These are phyloP conservation scores for Vaccinium corymbosum DNA, from an alignment of 148 eudicot species.

Conservation along the genomic window DNA sequence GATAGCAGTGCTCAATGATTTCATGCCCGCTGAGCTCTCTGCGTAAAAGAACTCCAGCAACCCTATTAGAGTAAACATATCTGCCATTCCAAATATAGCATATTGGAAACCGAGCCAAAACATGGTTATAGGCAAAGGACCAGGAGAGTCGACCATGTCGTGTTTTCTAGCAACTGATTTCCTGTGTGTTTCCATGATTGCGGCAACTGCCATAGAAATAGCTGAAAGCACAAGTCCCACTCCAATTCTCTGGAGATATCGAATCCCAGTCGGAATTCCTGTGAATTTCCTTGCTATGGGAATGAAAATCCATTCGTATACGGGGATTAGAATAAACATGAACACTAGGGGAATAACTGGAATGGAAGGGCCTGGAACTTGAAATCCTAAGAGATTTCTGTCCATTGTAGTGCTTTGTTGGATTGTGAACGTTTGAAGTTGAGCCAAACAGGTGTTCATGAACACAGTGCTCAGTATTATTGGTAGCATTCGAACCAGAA, in stretches of 20 bases:
- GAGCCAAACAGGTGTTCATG: constrained; percentile 58
- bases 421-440: constrained; percentile 49
- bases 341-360: constrained; percentile 41
- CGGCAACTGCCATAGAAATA: constrained; percentile 43
- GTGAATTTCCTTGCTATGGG: constrained; percentile 38
- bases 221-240: constrained; percentile 45
- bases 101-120: constrained; percentile 47
- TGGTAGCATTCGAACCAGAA: constrained; percentile 44
- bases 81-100: constrained; percentile 46
- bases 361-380: constrained; percentile 44
- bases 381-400: constrained; percentile 30
- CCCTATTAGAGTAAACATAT: constrained; percentile 49
- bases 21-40: constrained; percentile 45
- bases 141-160: constrained; percentile 28
- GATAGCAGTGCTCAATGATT: constrained; percentile 39
- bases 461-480: constrained; percentile 47
- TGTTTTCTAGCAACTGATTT: constrained; percentile 26
- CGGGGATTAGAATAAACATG: constrained; percentile 35
- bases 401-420: constrained; percentile 52
- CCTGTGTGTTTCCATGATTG: constrained; percentile 33
- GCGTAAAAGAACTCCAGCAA: constrained; percentile 43
- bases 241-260: constrained; percentile 44
- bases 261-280: constrained; percentile 40
- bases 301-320: constrained; percentile 41
- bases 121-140: constrained; percentile 38